Conservation (phyloP, 2,329 filamentous ascomycete species). For the Nothopassalora personata region DNA sequence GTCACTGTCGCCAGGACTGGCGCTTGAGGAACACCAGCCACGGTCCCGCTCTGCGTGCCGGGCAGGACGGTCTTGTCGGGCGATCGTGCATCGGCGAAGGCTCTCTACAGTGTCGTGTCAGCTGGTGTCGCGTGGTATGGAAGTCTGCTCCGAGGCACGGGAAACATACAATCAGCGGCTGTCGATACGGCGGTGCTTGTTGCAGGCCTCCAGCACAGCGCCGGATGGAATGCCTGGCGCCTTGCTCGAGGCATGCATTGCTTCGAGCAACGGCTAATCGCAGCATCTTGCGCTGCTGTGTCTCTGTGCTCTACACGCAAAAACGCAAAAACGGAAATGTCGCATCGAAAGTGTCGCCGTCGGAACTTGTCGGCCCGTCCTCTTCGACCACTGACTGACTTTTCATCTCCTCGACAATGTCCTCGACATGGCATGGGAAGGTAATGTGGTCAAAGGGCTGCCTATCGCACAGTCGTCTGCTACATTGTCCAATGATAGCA, state of each 20-base stretch:
- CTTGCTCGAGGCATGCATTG: conserved; percentile 15
- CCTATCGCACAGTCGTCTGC: not conserved
- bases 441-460: not conserved
- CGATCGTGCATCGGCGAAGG: conserved; percentile 27
- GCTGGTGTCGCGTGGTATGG: not conserved
- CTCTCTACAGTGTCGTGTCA: conserved; percentile 19
- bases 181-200: conserved; percentile 6
- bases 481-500: not conserved
- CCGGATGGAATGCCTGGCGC: conserved; percentile 6
- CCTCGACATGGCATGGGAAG: not conserved
- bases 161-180: conserved; percentile 9
- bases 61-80: conserved; percentile 33
- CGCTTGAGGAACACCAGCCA: conserved; percentile 29
- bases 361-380: not conserved
- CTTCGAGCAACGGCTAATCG: conserved; percentile 20
- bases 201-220: conserved; percentile 8
- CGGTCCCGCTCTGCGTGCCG: conserved; percentile 27
- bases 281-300: conserved; percentile 18
- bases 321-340: not conserved
- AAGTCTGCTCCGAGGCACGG: not conserved
- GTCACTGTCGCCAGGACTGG: conserved; percentile 23
- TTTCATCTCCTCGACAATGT: not conserved
- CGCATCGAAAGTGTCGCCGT: not conserved
- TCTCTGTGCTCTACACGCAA: not conserved
- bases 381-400: not conserved